phyloP scores from a whole-genome alignment of 108 stramenopile genomes.

The Skeletonema menzelii region DNA sequence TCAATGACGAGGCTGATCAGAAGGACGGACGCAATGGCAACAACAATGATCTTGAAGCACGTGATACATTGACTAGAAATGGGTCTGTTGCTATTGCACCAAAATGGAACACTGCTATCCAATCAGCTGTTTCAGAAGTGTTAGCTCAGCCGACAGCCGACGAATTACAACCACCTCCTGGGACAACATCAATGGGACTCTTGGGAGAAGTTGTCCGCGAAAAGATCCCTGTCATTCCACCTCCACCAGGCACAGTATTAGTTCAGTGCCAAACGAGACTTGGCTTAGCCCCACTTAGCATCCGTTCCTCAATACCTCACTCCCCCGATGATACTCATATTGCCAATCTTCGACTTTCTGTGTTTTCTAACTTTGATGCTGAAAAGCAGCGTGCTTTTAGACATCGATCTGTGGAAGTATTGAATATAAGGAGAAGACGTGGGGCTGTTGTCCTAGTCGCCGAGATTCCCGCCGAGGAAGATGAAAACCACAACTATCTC shows the following conservation, averaged over 20 bases:
- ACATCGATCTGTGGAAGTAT: conserved; percentile 60
- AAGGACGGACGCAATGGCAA: background rate
- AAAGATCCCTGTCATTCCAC: conserved; percentile 19
- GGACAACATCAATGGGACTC: conserved; percentile 23
- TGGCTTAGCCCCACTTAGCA: conserved; percentile 7
- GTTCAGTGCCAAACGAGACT: background rate
- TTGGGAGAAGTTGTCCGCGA: conserved; percentile 18
- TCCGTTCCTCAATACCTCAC: conserved; percentile 39
- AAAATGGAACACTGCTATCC: conserved; percentile 28
- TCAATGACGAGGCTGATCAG: background rate
- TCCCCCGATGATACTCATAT: conserved; percentile 71
- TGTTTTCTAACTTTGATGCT: conserved; percentile 69
- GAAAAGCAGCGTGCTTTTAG: conserved; percentile 61
- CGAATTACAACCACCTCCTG: conserved; percentile 19
- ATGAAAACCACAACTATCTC: background rate
- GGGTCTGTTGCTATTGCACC: background rate
- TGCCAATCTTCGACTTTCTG: conserved; percentile 80
- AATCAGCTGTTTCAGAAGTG: conserved; percentile 37
- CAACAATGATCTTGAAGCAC: background rate
- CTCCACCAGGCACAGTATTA: conserved; percentile 27
- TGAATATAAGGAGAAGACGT: conserved; percentile 53
- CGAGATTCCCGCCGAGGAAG: conserved; percentile 13
- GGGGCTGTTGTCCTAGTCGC: conserved; percentile 83
- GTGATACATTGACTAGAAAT: background rate
- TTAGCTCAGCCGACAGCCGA: conserved; percentile 6